Evolutionary conservation across 495 filamentous ascomycete species (phyloP), one percentile per base, ranked within the genome.

Genomic region (Penicillium longicatenatum): DNA sequence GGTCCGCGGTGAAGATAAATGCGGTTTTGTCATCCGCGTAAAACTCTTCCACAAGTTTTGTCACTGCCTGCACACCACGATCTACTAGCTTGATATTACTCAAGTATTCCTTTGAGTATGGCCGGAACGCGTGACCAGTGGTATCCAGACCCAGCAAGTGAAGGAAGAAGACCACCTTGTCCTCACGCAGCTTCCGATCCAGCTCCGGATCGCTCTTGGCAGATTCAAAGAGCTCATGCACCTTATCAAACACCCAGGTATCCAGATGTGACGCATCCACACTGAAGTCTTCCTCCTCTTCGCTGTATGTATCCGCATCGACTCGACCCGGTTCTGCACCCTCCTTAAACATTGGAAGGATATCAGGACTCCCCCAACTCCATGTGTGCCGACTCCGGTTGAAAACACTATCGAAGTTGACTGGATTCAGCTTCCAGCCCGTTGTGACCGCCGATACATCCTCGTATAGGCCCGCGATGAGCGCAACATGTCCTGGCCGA

Each of bases 341-440:
- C 59, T 93, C 85, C 68, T 95, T 85, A 67, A 99, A 99, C 95
- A 99, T 99, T 11, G 86, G 90, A 50, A 98, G 75, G 65, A 99
- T 99, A 77, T 99, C 95, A 12, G 93, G 93, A 65, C 93, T 97
- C 8, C 95, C 94, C 95, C 95, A 99, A 70, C 91, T 93, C 95
- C 95, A 99, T 4, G 95, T 98, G 74, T 98, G 95, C 29, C 89
- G 78, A 67, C 93, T 97, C 55, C 89, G 86, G 68, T 99, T 99
- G 82, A 99, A 99, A 10, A 99, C 89, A 63, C 93, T 97, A 76
- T 99, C 95, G 66, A 99, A 99, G 69, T 97, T 90, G 60, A 99
- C 95, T 0, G 95, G 94, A 68, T 99, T 99, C 65, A 97, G 73
- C 73, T 98, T 98, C 95, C 95, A 99, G 14, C 95, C 95, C 9